These are phyloP conservation scores for Cyberlindnera amylophila DNA, from an alignment of 805 yeast species.

Conservation along the genomic window DNA sequence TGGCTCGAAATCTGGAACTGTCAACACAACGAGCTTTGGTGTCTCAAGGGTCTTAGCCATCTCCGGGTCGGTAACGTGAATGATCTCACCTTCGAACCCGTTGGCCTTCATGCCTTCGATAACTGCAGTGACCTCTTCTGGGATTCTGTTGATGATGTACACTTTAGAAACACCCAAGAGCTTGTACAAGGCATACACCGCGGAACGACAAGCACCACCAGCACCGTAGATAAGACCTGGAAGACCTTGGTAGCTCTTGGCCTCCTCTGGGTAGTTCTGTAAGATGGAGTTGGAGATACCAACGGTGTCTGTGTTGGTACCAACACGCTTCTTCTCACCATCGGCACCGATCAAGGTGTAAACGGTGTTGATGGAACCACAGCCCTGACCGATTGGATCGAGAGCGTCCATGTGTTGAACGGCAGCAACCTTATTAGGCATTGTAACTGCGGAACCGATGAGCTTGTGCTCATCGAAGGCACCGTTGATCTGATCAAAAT, in stretches of 20 bases:
- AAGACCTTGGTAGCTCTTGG: constrained; percentile 6
- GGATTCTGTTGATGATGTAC: constrained; percentile 25
- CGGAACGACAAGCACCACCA: constrained; percentile 29
- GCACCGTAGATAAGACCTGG: constrained; percentile 28
- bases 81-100: constrained; percentile 26
- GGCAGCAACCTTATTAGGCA: constrained; percentile 27
- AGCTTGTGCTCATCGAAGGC: constrained; percentile 13
- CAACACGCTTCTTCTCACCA: constrained; percentile 10
- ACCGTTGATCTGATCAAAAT: constrained; percentile 15
- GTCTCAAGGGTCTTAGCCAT: constrained; percentile 16
- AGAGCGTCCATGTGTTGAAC: constrained; percentile 20
- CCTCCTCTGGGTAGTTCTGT: constrained; percentile 22
- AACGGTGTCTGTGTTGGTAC: constrained; percentile 28
- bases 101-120: constrained; percentile 18
- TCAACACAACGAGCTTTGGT: constrained; percentile 21
- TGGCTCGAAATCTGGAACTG: constrained; percentile 26
- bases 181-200: constrained; percentile 23
- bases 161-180: constrained; percentile 24
- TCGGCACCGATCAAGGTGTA: constrained; percentile 15
- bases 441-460: constrained; percentile 25
- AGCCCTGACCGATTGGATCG: constrained; percentile 24
- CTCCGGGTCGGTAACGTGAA: constrained; percentile 22
- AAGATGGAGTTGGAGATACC: constrained; percentile 23
- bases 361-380: constrained; percentile 28
- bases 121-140: constrained; percentile 20